These are phyloP conservation scores for Piedraia hortae DNA, from an alignment of 2,329 filamentous ascomycete species.

Conservation along the genomic window DNA sequence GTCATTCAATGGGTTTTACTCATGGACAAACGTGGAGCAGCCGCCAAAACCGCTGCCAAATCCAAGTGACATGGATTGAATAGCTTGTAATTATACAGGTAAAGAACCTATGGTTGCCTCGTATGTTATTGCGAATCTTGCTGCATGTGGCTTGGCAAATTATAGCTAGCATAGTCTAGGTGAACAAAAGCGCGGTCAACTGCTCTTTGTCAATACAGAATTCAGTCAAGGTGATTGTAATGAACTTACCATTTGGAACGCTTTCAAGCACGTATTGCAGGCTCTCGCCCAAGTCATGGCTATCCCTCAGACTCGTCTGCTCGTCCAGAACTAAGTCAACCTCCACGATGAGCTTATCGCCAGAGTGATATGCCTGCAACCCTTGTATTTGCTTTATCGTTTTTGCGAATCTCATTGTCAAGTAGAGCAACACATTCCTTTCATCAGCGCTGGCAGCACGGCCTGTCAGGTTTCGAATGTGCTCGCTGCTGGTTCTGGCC, in stretches of 20 bases:
- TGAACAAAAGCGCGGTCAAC: conserved; percentile 28
- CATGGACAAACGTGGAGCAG: too few relatives aligned
- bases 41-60: too few relatives aligned
- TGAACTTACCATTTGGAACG: conserved; percentile 33
- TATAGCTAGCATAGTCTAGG: conserved; percentile 23
- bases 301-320: conserved; percentile 46
- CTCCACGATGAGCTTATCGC: conserved; percentile 60
- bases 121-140: conserved; percentile 15
- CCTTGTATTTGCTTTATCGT: conserved; percentile 69
- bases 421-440: conserved; percentile 61
- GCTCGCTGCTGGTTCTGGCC: conserved; percentile 42
- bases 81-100: too few relatives aligned
- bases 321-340: conserved; percentile 66
- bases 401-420: conserved; percentile 80
- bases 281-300: conserved; percentile 52
- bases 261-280: conserved; percentile 66
- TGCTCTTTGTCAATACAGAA: too few relatives aligned
- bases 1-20: too few relatives aligned
- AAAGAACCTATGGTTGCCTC: too few relatives aligned
- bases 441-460: conserved; percentile 56
- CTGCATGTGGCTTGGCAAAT: conserved; percentile 23
- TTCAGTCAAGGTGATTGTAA: too few relatives aligned
- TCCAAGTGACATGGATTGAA: too few relatives aligned
- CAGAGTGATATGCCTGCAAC: conserved; percentile 58
- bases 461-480: conserved; percentile 57